These are phyloP conservation scores for Pseudozyma sp. DNA, from an alignment of 1,284 basidiomycete genomes.

Conservation along the genomic window DNA sequence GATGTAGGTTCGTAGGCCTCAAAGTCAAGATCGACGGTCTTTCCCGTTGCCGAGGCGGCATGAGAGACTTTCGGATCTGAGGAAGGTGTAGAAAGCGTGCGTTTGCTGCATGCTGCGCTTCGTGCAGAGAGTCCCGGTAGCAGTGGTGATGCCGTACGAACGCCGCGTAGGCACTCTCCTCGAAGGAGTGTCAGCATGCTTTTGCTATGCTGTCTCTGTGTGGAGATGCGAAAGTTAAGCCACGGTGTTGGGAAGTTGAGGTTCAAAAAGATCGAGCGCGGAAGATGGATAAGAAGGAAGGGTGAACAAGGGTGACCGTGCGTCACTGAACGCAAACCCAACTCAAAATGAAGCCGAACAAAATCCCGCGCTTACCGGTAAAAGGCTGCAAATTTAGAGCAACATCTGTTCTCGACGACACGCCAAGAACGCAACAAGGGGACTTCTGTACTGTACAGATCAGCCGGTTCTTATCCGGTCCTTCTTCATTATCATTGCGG, in stretches of 20 bases:
- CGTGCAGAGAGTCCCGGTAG: too few species aligned
- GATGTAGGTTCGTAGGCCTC: slow-evolving; percentile 41
- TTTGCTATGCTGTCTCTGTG: too few species aligned
- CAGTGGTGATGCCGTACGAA: slow-evolving; percentile 1
- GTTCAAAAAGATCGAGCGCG: background rate
- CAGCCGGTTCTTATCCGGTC: background rate
- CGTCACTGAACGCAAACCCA: background rate
- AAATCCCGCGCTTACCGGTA: slow-evolving; percentile 24
- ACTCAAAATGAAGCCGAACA: slow-evolving; percentile 24
- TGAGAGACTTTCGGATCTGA: slow-evolving; percentile 27
- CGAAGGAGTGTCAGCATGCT: slow-evolving; percentile 26
- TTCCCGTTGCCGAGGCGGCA: slow-evolving; percentile 35
- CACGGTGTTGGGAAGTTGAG: background rate
- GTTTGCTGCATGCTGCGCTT: slow-evolving; percentile 1
- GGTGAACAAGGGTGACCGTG: slow-evolving; percentile 8
- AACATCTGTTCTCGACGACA: background rate
- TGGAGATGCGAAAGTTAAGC: too few species aligned
- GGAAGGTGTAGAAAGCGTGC: slow-evolving; percentile 26
- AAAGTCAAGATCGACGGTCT: slow-evolving; percentile 44
- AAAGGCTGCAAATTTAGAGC: slow-evolving; percentile 2
- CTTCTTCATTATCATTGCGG: background rate
- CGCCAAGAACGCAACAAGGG: slow-evolving; percentile 2
- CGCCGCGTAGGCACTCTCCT: slow-evolving; percentile 12
- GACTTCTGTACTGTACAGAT: background rate
- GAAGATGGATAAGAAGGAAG: background rate